Evolutionary conservation across 768 basidiomycete genomes (phyloP).

Genomic region (Mycena polygramma): DNA sequence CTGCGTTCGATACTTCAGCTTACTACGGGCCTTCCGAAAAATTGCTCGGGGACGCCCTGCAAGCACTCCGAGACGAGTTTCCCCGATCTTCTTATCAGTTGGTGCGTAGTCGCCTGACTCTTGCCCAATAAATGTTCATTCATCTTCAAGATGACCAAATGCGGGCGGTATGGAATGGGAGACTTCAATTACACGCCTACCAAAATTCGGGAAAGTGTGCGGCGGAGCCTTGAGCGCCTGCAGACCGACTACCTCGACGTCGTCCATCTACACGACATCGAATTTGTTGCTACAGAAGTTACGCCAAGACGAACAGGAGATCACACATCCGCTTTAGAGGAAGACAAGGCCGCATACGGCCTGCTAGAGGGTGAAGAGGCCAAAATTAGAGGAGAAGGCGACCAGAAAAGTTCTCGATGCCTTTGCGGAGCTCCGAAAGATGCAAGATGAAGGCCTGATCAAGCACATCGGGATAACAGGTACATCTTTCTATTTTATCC

Average conservation of each 20-base stretch:
- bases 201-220: slow-evolving; percentile 75
- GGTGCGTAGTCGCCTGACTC: slow-evolving; percentile 53
- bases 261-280: slow-evolving; percentile 89
- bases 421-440: slow-evolving; percentile 70
- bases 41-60: slow-evolving; percentile 75
- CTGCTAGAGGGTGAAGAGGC: slow-evolving; percentile 69
- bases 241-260: slow-evolving; percentile 84
- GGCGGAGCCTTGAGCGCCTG: slow-evolving; percentile 75
- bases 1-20: slow-evolving; percentile 86
- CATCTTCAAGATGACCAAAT: slow-evolving; percentile 80
- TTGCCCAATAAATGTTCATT: neutral
- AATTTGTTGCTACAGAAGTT: slow-evolving; percentile 74
- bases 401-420: slow-evolving; percentile 80
- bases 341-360: slow-evolving; percentile 74
- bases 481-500: slow-evolving; percentile 44
- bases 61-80: slow-evolving; percentile 73
- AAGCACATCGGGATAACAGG: slow-evolving; percentile 86
- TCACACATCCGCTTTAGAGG: slow-evolving; percentile 66
- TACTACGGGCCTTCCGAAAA: slow-evolving; percentile 88
- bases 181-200: slow-evolving; percentile 82
- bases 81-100: slow-evolving; percentile 84
- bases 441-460: slow-evolving; percentile 81
- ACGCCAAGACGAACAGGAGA: slow-evolving; percentile 66
- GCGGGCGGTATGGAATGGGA: slow-evolving; percentile 78
- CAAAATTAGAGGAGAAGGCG: slow-evolving; percentile 74